Percentiles rank a stretch among this genome's conserved stretches.
Conservation (phyloP, 495 filamentous ascomycete genomes). For the Alectoria sarmentosa region DNA sequence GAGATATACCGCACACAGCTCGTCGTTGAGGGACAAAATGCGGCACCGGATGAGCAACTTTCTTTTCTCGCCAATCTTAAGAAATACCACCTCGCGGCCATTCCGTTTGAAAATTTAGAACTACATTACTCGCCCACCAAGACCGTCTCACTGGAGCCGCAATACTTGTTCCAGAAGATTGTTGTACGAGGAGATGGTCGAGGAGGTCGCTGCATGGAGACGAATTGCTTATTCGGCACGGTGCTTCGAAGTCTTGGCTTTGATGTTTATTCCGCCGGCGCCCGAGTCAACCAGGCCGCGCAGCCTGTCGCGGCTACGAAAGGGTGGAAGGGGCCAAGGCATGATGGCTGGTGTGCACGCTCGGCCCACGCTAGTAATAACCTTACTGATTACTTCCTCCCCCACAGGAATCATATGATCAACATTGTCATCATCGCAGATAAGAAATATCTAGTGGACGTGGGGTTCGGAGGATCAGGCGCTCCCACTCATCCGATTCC, state of each 20-base stretch:
- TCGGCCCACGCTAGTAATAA: not conserved
- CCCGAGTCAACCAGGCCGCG: not conserved
- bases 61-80: not conserved
- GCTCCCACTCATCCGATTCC: not conserved
- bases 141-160: not conserved
- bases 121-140: not conserved
- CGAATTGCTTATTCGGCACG: not conserved
- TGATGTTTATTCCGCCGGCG: not conserved
- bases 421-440: not conserved
- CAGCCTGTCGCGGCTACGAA: not conserved
- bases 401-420: not conserved
- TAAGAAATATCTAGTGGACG: not conserved
- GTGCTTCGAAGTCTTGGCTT: not conserved
- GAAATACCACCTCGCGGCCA: not conserved
- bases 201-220: not conserved
- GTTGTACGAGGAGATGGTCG: not conserved
- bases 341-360: not conserved
- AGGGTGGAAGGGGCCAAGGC: not conserved
- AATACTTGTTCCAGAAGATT: not conserved
- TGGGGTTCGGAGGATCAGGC: not conserved
- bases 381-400: too few relatives aligned
- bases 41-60: not conserved
- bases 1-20: not conserved
- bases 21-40: not conserved
- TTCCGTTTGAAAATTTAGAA: not conserved